A percentile compares a stretch with the other conserved stretches of the same genome.
These are phyloP conservation scores for Apostasia ramifera DNA, from an alignment of 106 monocot species.

Conservation along the genomic window DNA sequence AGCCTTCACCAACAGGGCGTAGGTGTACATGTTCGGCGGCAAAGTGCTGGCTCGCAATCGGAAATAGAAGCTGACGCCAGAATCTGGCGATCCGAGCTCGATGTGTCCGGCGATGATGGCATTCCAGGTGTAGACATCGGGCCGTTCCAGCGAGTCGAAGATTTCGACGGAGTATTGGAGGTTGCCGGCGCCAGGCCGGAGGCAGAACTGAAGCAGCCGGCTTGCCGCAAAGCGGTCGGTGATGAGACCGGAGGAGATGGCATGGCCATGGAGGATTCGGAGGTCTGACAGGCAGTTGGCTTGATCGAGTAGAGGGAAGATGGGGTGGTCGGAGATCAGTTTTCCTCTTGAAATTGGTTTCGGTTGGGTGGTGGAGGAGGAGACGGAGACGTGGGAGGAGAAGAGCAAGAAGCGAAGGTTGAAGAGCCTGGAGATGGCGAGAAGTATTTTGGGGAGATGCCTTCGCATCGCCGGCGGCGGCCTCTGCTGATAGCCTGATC, in stretches of 20 bases:
- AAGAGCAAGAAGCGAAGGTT: not conserved
- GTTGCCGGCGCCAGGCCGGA: slow-evolving; percentile 5
- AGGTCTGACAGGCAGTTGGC: slow-evolving; percentile 10
- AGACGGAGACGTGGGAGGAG: not conserved
- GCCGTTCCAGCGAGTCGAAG: slow-evolving; percentile 28
- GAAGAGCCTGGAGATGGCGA: slow-evolving; percentile 1
- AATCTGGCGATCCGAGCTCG: slow-evolving; percentile 1
- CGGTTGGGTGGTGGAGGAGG: not conserved
- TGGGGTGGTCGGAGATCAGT: slow-evolving; percentile 16
- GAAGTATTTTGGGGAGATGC: not conserved
- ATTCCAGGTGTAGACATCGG: slow-evolving; percentile 67
- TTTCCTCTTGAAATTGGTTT: not conserved
- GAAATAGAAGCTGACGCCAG: slow-evolving; percentile 33
- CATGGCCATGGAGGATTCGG: slow-evolving; percentile 36
- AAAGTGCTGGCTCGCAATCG: slow-evolving; percentile 26
- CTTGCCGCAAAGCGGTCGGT: slow-evolving; percentile 35
- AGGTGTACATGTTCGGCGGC: slow-evolving; percentile 41
- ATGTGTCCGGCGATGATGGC: slow-evolving; percentile 30
- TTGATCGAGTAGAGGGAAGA: slow-evolving; percentile 14
- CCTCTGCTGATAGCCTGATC: no score
- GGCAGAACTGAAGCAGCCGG: slow-evolving; percentile 41
- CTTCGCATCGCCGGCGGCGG: no score
- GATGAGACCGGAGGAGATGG: slow-evolving; percentile 43
- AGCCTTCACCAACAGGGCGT: slow-evolving; percentile 41
- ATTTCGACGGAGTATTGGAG: slow-evolving; percentile 12